Base-by-base conservation (phyloP, 164 flowering plant genomes). In the Chimonanthus praecox region DNA sequence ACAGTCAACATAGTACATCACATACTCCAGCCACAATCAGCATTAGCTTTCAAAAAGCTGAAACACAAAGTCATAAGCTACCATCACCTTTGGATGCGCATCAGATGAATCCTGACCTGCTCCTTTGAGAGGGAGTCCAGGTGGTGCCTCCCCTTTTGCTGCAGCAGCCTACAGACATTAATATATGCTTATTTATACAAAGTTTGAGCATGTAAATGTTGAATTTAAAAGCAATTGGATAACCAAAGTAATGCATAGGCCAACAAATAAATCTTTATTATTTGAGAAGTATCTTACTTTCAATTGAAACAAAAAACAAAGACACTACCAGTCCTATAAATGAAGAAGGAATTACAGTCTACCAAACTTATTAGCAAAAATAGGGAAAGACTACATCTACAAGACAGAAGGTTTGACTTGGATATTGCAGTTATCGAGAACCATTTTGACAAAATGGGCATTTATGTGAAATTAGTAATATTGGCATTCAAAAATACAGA, bases 71-170 rank as follows among this genome's bases (percentile, higher is more conserved):
- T 15, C 54, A n/a, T 50, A 8, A 33, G 71, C 71, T 63, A 70
- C 49, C 7, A 4, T 51, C 77, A 94, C 98, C 90, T 87, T 86
- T 63, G 90, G 87, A 13, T 82, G 91, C 67, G 90, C 78, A 74
- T 94, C 98, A 71, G 97, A 82, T 75, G 98, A 89, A 80, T 89
- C 94, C 79, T 92, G 97, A 75, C 98, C 97, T 72, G 94, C 89
- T 47, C 97, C 96, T 79, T 91, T 94, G 61, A 94, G 58, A 77
- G 98, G 97, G 54, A 94, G 94, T 44, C 98, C 98, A 75, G 86
- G 90, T 76, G 98, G 98, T 72, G 98, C 94, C 86, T 94, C 97
- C 64, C 98, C 98, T 85, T 94, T 94, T 67, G 94, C 92, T 16
- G 98, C 94, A 77, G 98, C 95, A 71, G 97, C 97, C 98, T 94